Conservation (phyloP, 2,329 filamentous ascomycete species). For the Cyanodermella asteris region DNA sequence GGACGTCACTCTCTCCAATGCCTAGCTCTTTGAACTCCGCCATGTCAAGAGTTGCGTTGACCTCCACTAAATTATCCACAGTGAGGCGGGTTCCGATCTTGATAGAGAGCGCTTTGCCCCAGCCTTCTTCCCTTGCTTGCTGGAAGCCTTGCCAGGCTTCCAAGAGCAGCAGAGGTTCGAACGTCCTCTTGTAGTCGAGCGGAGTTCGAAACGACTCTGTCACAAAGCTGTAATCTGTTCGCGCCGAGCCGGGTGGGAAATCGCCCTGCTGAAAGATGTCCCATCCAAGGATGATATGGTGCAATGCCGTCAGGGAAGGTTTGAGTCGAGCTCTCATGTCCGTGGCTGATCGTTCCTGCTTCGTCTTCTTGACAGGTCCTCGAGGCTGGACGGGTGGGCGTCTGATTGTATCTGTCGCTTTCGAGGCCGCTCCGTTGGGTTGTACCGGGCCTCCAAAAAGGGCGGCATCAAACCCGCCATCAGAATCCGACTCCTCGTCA, state of each 20-base stretch:
- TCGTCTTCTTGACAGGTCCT: constrained; percentile 64
- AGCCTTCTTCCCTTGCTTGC: constrained; percentile 69
- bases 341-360: constrained; percentile 60
- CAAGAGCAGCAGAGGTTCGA: constrained; percentile 70
- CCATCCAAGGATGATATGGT: constrained; percentile 76
- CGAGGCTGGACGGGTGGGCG: constrained; percentile 32
- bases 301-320: constrained; percentile 66
- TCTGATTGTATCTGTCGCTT: constrained; percentile 19
- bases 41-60: constrained; percentile 61
- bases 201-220: constrained; percentile 58
- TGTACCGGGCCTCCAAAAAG: constrained; percentile 43
- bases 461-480: constrained; percentile 52
- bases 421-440: constrained; percentile 15
- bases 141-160: constrained; percentile 94
- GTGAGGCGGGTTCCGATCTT: constrained; percentile 72
- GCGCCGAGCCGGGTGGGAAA: constrained; percentile 53
- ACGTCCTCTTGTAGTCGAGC: constrained; percentile 63
- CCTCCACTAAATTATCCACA: constrained; percentile 81
- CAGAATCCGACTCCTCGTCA: constrained; percentile 40
- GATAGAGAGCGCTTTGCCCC: constrained; percentile 60
- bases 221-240: constrained; percentile 52
- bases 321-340: constrained; percentile 86
- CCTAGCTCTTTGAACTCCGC: constrained; percentile 47
- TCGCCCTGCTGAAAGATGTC: constrained; percentile 82
- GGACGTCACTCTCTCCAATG: constrained; percentile 66